phyloP scores from a whole-genome alignment of 2,329 filamentous ascomycete genomes.

The Sporothrix sp. region DNA sequence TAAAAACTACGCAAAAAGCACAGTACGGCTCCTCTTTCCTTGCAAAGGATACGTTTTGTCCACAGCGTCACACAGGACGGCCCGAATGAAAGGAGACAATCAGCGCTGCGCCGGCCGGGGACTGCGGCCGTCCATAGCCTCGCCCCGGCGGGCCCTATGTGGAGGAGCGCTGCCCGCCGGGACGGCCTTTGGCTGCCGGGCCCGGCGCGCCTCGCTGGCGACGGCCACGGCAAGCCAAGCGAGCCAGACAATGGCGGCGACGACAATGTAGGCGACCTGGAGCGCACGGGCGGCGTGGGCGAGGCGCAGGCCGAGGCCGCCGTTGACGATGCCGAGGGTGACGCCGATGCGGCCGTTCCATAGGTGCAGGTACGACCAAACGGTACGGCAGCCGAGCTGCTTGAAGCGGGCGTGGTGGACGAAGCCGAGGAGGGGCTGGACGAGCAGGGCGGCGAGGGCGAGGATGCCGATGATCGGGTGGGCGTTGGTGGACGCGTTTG shows the following conservation, averaged over 20 bases:
- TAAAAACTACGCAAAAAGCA: not conserved
- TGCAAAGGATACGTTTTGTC: too few relatives aligned
- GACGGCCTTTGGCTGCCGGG: not conserved
- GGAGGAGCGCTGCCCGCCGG: too few relatives aligned
- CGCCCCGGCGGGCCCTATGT: too few relatives aligned
- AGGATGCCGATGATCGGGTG: slow-evolving; percentile 40
- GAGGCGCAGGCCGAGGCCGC: slow-evolving; percentile 34
- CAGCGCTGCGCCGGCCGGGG: too few relatives aligned
- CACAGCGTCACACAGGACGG: too few relatives aligned
- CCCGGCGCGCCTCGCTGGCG: slow-evolving; percentile 23
- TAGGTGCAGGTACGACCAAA: slow-evolving; percentile 35
- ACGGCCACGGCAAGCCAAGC: slow-evolving; percentile 30
- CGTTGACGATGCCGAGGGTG: slow-evolving; percentile 35
- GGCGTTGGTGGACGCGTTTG: slow-evolving; percentile 25
- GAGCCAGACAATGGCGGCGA: slow-evolving; percentile 29
- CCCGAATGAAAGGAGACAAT: too few relatives aligned
- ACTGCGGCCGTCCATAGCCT: too few relatives aligned
- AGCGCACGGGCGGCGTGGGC: slow-evolving; percentile 22
- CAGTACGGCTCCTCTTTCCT: not conserved
- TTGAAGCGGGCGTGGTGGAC: slow-evolving; percentile 35
- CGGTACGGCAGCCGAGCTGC: slow-evolving; percentile 27
- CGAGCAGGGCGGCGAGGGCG: slow-evolving; percentile 28
- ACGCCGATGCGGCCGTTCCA: slow-evolving; percentile 33
- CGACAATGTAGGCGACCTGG: slow-evolving; percentile 30
- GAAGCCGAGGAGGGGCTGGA: slow-evolving; percentile 34